phyloP scores from a whole-genome alignment of 176 grass and related monocot genomes.

The Aegilops tauschii region DNA sequence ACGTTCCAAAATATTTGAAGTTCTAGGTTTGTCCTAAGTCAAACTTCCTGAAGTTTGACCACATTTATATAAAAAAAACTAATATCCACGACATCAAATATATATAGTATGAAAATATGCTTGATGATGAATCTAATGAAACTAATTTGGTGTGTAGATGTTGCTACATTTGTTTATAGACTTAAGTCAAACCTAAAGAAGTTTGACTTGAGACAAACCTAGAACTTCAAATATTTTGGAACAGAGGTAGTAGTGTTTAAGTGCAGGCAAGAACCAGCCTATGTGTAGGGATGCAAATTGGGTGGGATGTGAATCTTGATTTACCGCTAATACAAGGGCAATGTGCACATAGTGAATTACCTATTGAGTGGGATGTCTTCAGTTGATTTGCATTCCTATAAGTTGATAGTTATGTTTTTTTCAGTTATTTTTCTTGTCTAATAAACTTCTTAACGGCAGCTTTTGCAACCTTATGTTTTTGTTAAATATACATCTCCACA shows the following conservation, averaged over 20 bases:
- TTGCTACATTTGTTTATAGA: too few relatives aligned
- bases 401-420: neutral
- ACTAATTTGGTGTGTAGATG: too few relatives aligned
- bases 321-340: neutral
- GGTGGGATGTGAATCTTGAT: neutral
- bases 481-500: slow-evolving; percentile 1
- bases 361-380: neutral
- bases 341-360: neutral
- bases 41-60: too few relatives aligned
- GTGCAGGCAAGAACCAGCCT: neutral
- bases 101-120: too few relatives aligned
- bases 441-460: neutral
- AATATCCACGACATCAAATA: too few relatives aligned
- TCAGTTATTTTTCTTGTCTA: neutral
- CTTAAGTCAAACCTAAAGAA: too few relatives aligned
- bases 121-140: too few relatives aligned
- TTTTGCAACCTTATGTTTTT: neutral
- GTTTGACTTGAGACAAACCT: too few relatives aligned
- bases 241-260: neutral
- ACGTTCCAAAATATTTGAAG: too few relatives aligned
- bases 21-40: too few relatives aligned
- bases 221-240: too few relatives aligned
- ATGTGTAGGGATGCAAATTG: neutral
- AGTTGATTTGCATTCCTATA: neutral
- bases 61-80: too few relatives aligned